phyloP scores from a whole-genome alignment of 441 rosid species.

The Aleurites moluccanus region DNA sequence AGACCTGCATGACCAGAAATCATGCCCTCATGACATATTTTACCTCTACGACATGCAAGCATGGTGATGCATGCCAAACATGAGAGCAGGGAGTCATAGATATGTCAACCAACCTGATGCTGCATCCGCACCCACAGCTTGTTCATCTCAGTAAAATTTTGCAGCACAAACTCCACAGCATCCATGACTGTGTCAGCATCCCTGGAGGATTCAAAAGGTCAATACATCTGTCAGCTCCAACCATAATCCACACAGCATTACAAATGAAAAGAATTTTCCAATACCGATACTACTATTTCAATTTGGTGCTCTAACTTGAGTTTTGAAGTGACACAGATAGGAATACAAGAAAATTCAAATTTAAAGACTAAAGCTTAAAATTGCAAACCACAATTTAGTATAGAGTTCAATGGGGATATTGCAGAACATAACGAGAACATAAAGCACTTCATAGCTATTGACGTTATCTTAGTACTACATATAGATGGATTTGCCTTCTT shows the following conservation, averaged over 20 bases:
- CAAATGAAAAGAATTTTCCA: neutral
- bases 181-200: constrained; percentile 75
- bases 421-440: neutral
- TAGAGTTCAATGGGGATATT: too few species aligned
- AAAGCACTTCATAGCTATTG: neutral
- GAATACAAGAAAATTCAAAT: too few species aligned
- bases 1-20: constrained; percentile 95
- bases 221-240: constrained; percentile 1
- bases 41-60: constrained; percentile 38
- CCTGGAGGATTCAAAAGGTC: constrained; percentile 38
- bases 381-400: too few species aligned
- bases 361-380: too few species aligned
- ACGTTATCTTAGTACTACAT: neutral
- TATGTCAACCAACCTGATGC: constrained; percentile 69
- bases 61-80: constrained; percentile 35
- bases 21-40: constrained; percentile 56
- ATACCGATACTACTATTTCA: neutral
- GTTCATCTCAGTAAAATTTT: constrained; percentile 95
- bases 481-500: neutral
- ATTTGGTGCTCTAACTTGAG: neutral
- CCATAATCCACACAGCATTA: neutral
- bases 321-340: neutral
- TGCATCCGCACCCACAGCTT: constrained; percentile 96
- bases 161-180: constrained; percentile 92
- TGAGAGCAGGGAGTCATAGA: constrained; percentile 35